Conservation (phyloP, 805 yeast species). For the Wickerhamomyces bovis region DNA sequence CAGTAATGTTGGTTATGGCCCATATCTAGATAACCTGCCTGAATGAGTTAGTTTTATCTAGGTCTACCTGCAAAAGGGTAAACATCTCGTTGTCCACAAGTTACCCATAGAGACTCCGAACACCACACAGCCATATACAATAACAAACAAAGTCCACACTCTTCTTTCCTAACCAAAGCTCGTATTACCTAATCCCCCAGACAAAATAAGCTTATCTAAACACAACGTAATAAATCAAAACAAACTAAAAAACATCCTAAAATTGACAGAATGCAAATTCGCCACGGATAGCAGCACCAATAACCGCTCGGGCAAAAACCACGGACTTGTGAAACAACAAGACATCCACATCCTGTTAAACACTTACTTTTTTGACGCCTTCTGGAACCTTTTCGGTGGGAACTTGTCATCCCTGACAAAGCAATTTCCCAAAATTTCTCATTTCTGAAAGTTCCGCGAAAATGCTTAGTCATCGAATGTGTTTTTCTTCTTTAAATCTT, state of each 20-base stretch:
- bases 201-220: constrained; percentile 9
- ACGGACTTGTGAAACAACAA: neutral
- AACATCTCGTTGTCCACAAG: neutral
- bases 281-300: no score
- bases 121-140: no score
- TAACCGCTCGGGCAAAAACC: no score
- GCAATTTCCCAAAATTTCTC: constrained; percentile 8
- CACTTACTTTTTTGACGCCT: no score
- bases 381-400: no score
- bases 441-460: no score
- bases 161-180: neutral
- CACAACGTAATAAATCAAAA: constrained; percentile 2
- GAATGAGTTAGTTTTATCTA: no score
- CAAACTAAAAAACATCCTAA: neutral
- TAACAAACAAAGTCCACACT: neutral
- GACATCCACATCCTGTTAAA: neutral
- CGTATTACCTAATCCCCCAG: constrained; percentile 12
- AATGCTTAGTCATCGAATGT: no score
- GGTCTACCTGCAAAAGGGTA: no score
- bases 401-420: constrained; percentile 13
- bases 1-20: constrained; percentile 11
- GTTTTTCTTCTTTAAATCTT: no score
- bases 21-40: constrained; percentile 3
- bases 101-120: neutral
- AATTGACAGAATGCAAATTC: no score